Evolutionary conservation across 1,284 basidiomycete species (phyloP), one percentile per base, ranked within the genome.

Genomic region (Rugosomyces carneus): DNA sequence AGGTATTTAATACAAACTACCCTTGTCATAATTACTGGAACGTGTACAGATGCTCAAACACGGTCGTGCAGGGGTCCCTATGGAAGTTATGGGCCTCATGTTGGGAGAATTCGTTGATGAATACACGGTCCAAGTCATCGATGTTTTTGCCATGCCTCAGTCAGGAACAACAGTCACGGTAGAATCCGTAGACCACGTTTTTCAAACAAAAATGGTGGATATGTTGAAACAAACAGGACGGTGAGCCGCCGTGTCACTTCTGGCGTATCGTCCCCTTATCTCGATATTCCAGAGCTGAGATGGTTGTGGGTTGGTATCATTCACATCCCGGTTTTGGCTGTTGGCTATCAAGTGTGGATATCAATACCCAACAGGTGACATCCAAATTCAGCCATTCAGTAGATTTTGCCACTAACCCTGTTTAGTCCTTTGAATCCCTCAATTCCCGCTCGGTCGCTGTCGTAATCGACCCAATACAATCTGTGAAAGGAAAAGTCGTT

Each of bases 71-170:
- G 96, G 96, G 57, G 96, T 99, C 29, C 96, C 96, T 9, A 96
- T 99, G 90, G 96, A 99, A 70, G 96, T 99, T 58, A 99, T 99
- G 96, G 96, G 96, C 56, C 81, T 99, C 48, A 95, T 99, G 91
- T 78, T 99, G 21, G 96, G 96, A 20, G 94, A 98, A 64, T 99
- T 99, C 57, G 91, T 99, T 39, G 96, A 99, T 70, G 96, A 99
- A 63, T 99, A 97, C 71, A 97, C 93, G 0, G 89, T 95, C 16
- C 86, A 95, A 64, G 94, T 97, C 45, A 89, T 98, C 62, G 96
- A 99, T 63, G 96, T 99, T 52, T 99, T 99, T 62, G 96, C 96
- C 37, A 99, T 99, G 96, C 96, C 96, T 27, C 96, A 99, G 62
- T 94, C 92, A 15, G 96, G 96, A 54, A 99, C 96, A 13, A 96